Evolutionary conservation across 2,329 filamentous ascomycete species (phyloP).

Genomic region (Colletotrichum eleusines): DNA sequence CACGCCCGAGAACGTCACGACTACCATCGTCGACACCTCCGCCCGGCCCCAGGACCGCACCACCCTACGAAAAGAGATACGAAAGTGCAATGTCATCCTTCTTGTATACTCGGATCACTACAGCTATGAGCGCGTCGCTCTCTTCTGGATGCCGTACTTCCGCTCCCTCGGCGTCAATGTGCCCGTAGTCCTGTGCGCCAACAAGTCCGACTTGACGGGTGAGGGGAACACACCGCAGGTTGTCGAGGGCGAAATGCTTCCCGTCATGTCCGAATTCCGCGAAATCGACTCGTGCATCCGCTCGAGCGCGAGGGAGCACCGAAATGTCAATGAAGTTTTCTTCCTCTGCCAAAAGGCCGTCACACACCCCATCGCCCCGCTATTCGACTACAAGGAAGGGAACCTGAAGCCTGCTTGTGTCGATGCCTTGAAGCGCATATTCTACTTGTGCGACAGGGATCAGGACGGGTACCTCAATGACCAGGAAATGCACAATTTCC

Average conservation of each 20-base stretch:
- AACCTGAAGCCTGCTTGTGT: slow-evolving; percentile 90
- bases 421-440: slow-evolving; percentile 87
- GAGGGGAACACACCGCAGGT: slow-evolving; percentile 84
- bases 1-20: slow-evolving; percentile 96
- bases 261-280: slow-evolving; percentile 98
- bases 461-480: slow-evolving; percentile 94
- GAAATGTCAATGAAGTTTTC: slow-evolving; percentile 96
- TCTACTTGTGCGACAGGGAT: slow-evolving; percentile 96
- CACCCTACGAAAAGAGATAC: slow-evolving; percentile 90
- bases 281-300: slow-evolving; percentile 99
- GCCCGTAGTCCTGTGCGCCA: slow-evolving; percentile 94
- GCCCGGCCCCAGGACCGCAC: slow-evolving; percentile 93
- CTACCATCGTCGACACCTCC: slow-evolving; percentile 97
- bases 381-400: slow-evolving; percentile 96
- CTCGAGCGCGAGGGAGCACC: slow-evolving; percentile 90
- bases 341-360: slow-evolving; percentile 99
- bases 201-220: slow-evolving; percentile 90
- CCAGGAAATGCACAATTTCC: slow-evolving; percentile 90
- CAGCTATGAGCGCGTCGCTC: slow-evolving; percentile 95
- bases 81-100: slow-evolving; percentile 96
- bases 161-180: slow-evolving; percentile 98
- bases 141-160: slow-evolving; percentile 99
- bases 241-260: slow-evolving; percentile 96
- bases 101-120: slow-evolving; percentile 99
- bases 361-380: slow-evolving; percentile 93